These are phyloP conservation scores for Aspergillus fumigatiaffinis DNA, from an alignment of 2,329 filamentous ascomycete species.

Conservation along the genomic window DNA sequence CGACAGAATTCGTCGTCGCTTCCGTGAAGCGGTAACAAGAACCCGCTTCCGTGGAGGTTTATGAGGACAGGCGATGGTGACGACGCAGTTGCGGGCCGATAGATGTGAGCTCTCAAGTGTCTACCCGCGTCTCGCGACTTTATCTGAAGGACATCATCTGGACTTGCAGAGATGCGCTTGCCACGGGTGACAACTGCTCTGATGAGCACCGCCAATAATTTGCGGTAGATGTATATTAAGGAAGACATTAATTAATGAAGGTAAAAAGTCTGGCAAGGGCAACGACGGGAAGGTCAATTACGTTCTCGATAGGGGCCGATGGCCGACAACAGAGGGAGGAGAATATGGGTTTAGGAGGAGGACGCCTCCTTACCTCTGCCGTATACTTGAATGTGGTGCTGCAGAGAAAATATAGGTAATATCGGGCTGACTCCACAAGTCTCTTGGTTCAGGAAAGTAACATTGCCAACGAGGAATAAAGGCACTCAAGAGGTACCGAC, in stretches of 20 bases:
- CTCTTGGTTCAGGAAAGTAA: neutral
- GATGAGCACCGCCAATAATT: conserved; percentile 16
- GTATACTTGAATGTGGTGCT: neutral
- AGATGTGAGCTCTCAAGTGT: conserved; percentile 31
- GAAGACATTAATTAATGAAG: conserved; percentile 11
- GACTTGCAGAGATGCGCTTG: conserved; percentile 5
- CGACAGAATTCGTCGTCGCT: conserved; percentile 30
- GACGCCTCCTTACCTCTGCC: neutral
- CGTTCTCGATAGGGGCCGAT: neutral
- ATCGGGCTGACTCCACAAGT: neutral
- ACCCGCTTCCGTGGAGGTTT: conserved; percentile 35
- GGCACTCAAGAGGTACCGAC: too few relatives aligned
- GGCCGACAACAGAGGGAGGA: neutral
- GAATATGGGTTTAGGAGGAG: neutral
- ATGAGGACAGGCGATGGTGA: conserved; percentile 27
- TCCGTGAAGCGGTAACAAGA: conserved; percentile 30
- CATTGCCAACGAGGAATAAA: neutral
- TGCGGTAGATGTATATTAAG: conserved; percentile 20
- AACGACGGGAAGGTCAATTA: neutral
- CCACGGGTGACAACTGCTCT: conserved; percentile 6
- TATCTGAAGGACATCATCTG: conserved; percentile 27
- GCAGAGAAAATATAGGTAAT: neutral
- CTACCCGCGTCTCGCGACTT: conserved; percentile 26
- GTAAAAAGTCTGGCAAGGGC: neutral
- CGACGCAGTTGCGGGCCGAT: conserved; percentile 14